Evolutionary conservation across 768 basidiomycete genomes (phyloP).

Genomic region (Strobilomyces dryophilus): DNA sequence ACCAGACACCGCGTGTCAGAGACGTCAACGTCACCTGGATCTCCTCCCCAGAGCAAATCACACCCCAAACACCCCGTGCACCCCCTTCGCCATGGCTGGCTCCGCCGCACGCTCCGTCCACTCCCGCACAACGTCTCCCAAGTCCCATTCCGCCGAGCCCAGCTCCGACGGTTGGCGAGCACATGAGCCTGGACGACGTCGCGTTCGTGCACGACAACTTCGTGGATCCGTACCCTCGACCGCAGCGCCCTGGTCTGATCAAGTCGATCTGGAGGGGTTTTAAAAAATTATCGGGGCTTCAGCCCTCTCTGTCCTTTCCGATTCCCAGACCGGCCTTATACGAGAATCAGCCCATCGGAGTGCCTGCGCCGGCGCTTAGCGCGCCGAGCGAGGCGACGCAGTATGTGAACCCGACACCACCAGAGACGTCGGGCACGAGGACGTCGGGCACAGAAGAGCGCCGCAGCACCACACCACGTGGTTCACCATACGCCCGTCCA

Average conservation of each 20-base stretch:
- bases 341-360: slow-evolving; percentile 1
- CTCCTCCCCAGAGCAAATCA: slow-evolving; percentile 12
- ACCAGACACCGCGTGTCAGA: slow-evolving; percentile 20
- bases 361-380: background rate
- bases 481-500: too few species aligned
- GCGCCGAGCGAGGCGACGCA: slow-evolving; percentile 7
- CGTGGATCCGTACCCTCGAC: slow-evolving; percentile 7
- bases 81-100: slow-evolving; percentile 4
- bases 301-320: slow-evolving; percentile 4
- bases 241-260: slow-evolving; percentile 16
- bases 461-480: slow-evolving; percentile 11
- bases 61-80: slow-evolving; percentile 7
- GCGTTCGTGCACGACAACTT: background rate
- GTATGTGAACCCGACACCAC: slow-evolving; percentile 14
- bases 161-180: slow-evolving; percentile 26
- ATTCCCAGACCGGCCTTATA: background rate
- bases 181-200: slow-evolving; percentile 24
- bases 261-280: slow-evolving; percentile 33
- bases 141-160: slow-evolving; percentile 18
- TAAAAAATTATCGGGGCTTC: slow-evolving; percentile 26
- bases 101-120: slow-evolving; percentile 1
- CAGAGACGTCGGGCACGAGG: slow-evolving; percentile 15
- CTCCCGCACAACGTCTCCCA: slow-evolving; percentile 13
- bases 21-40: slow-evolving; percentile 26
- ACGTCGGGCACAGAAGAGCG: slow-evolving; percentile 11